A percentile compares a stretch with the other conserved stretches of the same genome.
phyloP scores from a whole-genome alignment of 306 rosid species.

The Cucurbita ficifolia region DNA sequence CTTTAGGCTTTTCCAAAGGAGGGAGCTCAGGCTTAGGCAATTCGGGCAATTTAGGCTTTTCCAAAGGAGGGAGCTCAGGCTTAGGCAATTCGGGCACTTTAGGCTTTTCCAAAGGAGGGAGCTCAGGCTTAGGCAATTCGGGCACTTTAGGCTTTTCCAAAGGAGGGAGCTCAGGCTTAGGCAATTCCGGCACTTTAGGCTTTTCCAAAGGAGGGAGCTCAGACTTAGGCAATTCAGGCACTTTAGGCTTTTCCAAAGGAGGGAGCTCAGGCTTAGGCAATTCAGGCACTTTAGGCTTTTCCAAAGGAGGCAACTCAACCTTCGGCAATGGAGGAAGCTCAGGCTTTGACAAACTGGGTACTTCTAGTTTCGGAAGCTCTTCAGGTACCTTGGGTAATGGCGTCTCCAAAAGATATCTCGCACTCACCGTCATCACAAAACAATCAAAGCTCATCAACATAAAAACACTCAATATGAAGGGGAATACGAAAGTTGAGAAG shows the following conservation, averaged over 20 bases:
- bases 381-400: neutral
- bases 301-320: neutral
- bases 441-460: neutral
- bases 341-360: neutral
- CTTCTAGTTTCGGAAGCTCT: neutral
- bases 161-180: neutral
- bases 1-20: no score
- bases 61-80: neutral
- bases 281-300: neutral
- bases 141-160: neutral
- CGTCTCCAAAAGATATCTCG: neutral
- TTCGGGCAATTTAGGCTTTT: neutral
- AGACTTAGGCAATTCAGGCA: neutral
- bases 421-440: neutral
- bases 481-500: neutral
- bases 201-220: neutral
- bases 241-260: neutral
- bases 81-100: neutral
- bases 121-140: neutral
- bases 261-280: neutral
- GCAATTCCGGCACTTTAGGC: neutral
- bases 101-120: neutral
- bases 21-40: neutral
- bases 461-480: neutral
- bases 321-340: neutral